A percentile compares a stretch with the other conserved stretches of the same genome.
Conservation (phyloP, 1,284 basidiomycete genomes). For the Naganishia sp. region DNA sequence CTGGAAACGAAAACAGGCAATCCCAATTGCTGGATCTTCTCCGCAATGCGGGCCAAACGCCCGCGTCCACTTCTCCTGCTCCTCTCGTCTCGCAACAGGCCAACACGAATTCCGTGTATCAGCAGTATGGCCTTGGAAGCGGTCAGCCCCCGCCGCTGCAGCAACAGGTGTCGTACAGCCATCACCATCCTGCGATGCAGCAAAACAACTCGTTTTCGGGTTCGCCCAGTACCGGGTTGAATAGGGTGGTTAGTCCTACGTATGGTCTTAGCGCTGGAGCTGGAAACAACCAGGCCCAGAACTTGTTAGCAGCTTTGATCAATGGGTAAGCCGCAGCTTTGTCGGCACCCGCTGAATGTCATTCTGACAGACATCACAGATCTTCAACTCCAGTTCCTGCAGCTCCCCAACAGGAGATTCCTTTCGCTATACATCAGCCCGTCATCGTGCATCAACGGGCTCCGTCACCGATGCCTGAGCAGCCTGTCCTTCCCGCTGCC, state of each 20-base stretch:
- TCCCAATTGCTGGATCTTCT: slow-evolving; percentile 22
- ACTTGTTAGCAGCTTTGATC: slow-evolving; percentile 19
- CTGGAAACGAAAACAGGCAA: background rate
- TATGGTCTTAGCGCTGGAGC: slow-evolving; percentile 21
- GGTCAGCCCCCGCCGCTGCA: slow-evolving; percentile 5
- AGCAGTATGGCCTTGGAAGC: slow-evolving; percentile 6
- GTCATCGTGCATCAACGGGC: slow-evolving; percentile 16
- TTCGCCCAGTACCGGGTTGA: slow-evolving; percentile 17
- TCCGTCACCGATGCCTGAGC: background rate
- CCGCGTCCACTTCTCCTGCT: background rate
- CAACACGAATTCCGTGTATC: slow-evolving; percentile 2
- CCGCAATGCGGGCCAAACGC: slow-evolving; percentile 17
- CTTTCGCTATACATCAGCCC: slow-evolving; percentile 21
- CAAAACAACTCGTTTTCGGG: slow-evolving; percentile 26
- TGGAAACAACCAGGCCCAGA: slow-evolving; percentile 18
- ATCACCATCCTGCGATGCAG: slow-evolving; percentile 27
- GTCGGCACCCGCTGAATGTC: no score
- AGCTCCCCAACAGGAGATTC: slow-evolving; percentile 4
- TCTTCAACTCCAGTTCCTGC: slow-evolving; percentile 3
- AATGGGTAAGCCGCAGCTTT: slow-evolving; percentile 4
- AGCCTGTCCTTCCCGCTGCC: background rate
- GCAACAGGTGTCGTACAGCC: background rate
- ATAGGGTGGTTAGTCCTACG: slow-evolving; percentile 24
- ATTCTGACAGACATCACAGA: background rate
- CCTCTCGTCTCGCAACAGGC: background rate